phyloP scores from a whole-genome alignment of 2,329 filamentous ascomycete species.

The Ceratocystis huliohia region DNA sequence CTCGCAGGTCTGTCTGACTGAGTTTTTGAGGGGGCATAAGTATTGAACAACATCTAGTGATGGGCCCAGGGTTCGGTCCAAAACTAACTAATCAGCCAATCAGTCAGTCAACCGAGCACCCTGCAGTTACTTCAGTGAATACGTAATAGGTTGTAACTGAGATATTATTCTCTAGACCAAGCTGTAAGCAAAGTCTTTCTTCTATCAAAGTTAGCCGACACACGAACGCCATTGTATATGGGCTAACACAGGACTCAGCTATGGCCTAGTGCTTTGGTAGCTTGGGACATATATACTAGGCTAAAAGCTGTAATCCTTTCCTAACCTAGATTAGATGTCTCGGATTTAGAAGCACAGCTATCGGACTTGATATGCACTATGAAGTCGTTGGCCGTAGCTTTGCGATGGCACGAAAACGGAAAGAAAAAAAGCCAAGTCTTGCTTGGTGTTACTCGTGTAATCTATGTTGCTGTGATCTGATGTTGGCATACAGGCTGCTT shows the following conservation, averaged over 20 bases:
- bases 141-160: neutral
- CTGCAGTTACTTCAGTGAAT: neutral
- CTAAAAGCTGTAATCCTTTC: neutral
- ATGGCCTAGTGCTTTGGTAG: neutral
- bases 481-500: too few species aligned
- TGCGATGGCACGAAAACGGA: neutral
- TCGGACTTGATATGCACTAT: neutral
- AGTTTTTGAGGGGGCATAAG: neutral
- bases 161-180: neutral
- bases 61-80: too few species aligned
- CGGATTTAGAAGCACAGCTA: neutral
- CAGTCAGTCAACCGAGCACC: neutral
- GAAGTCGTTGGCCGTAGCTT: neutral
- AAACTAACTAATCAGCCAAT: neutral
- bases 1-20: neutral
- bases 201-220: conserved; percentile 8
- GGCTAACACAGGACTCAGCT: too few species aligned
- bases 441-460: too few species aligned
- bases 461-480: too few species aligned
- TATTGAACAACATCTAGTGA: too few species aligned
- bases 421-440: neutral
- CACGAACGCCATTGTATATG: neutral
- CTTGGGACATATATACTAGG: neutral
- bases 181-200: conserved; percentile 3
- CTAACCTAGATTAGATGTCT: neutral